Evolutionary conservation across 2,329 filamentous ascomycete species (phyloP).

Genomic region (Ceratocystiopsis sp.): DNA sequence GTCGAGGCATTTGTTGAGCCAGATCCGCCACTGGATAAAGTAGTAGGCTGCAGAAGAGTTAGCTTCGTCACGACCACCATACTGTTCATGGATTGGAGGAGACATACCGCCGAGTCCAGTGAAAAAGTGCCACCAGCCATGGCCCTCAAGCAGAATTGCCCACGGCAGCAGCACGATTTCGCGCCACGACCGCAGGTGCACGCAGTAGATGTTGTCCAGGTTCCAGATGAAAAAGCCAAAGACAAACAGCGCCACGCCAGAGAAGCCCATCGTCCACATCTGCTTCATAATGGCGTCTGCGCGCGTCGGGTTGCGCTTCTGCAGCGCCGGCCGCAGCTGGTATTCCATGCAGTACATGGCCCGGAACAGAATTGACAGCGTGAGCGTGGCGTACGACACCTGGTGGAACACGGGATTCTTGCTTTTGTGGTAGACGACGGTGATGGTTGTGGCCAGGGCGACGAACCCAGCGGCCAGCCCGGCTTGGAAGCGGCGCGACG

Average conservation of each 20-base stretch:
- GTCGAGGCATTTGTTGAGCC: slow-evolving; percentile 62
- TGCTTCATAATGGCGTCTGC: slow-evolving; percentile 30
- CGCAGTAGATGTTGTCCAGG: slow-evolving; percentile 57
- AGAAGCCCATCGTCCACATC: slow-evolving; percentile 62
- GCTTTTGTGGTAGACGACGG: slow-evolving; percentile 54
- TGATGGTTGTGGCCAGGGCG: slow-evolving; percentile 49
- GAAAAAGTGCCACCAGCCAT: slow-evolving; percentile 56
- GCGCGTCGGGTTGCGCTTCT: slow-evolving; percentile 29
- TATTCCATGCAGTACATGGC: slow-evolving; percentile 59
- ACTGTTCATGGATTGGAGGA: neutral
- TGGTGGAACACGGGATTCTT: slow-evolving; percentile 76
- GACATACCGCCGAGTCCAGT: slow-evolving; percentile 55
- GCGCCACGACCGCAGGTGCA: slow-evolving; percentile 45
- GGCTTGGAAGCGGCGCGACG: slow-evolving; percentile 24
- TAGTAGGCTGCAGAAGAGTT: slow-evolving; percentile 42
- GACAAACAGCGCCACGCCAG: slow-evolving; percentile 53
- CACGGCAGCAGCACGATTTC: slow-evolving; percentile 57
- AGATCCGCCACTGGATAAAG: slow-evolving; percentile 71
- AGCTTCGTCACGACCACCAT: no score
- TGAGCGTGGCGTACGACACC: slow-evolving; percentile 57
- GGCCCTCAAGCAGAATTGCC: slow-evolving; percentile 50
- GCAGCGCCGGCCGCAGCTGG: slow-evolving; percentile 27
- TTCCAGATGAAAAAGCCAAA: slow-evolving; percentile 64
- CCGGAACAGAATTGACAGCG: slow-evolving; percentile 50
- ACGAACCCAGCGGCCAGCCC: slow-evolving; percentile 40